phyloP scores from a whole-genome alignment of 371 early-diverging fungal genomes.

The Mucor indicus region DNA sequence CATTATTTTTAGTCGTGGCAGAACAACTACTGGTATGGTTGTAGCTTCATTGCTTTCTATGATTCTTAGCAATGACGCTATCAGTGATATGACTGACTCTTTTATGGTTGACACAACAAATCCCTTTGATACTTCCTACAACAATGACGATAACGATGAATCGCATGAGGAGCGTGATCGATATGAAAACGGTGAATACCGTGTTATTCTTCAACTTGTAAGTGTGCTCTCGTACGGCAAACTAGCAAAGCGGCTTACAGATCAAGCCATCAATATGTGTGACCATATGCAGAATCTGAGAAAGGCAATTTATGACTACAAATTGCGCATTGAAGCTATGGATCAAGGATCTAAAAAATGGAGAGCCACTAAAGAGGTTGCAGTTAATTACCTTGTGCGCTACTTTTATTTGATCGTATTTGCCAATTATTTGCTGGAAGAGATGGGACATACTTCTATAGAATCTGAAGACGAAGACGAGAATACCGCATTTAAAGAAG shows the following conservation, averaged over 20 bases:
- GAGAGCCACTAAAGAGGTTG: conserved; percentile 40
- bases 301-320: conserved; percentile 66
- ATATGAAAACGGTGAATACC: conserved; percentile 64
- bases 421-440: conserved; percentile 70
- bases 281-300: conserved; percentile 79
- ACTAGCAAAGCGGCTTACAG: conserved; percentile 69
- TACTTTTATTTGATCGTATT: conserved; percentile 73
- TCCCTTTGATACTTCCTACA: conserved; percentile 5
- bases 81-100: conserved; percentile 29
- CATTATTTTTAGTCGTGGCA: conserved; percentile 54
- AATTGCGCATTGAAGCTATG: conserved; percentile 53
- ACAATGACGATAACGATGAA: conserved; percentile 27
- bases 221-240: conserved; percentile 66
- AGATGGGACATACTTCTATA: conserved; percentile 24
- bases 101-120: conserved; percentile 20
- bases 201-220: conserved; percentile 64
- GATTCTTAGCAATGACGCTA: conserved; percentile 37
- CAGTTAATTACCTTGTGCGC: conserved; percentile 63
- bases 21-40: conserved; percentile 79
- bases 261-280: conserved; percentile 68
- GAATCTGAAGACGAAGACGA: conserved; percentile 2
- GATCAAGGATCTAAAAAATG: conserved; percentile 48
- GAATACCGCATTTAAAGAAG: conserved; percentile 29
- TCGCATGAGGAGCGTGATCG: conserved; percentile 40
- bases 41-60: conserved; percentile 57